A percentile compares a stretch with the other conserved stretches of the same genome.
Conservation (phyloP, 495 filamentous ascomycete species). For the Hyaloscypha finlandica region DNA sequence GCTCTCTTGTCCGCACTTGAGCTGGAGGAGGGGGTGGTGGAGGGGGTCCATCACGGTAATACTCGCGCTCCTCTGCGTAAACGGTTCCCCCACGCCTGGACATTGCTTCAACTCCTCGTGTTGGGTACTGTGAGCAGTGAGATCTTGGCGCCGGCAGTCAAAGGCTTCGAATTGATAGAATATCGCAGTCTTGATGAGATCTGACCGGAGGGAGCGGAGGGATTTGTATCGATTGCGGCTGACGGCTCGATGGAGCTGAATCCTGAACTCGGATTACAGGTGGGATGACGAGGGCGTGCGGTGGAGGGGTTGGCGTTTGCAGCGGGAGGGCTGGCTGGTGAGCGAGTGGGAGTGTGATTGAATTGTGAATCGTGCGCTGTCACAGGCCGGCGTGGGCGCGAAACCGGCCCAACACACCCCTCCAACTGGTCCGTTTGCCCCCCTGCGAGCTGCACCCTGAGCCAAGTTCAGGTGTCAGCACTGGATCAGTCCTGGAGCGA, state of each 20-base stretch:
- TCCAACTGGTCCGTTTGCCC: conserved; percentile 11
- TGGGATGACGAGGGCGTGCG: conserved; percentile 19
- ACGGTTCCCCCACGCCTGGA: conserved; percentile 24
- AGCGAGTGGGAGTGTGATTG: not conserved
- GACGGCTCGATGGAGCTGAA: conserved; percentile 3
- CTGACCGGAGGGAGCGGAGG: not conserved
- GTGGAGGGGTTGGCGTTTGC: conserved; percentile 24
- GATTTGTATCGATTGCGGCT: conserved; percentile 10
- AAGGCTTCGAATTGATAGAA: conserved; percentile 7
- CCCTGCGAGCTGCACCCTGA: not conserved
- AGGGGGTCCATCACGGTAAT: conserved; percentile 19
- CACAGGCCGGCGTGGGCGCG: conserved; percentile 23
- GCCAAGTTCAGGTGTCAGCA: conserved; percentile 11
- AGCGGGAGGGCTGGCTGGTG: conserved; percentile 4
- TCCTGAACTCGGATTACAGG: conserved; percentile 10
- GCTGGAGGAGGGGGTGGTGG: conserved; percentile 12
- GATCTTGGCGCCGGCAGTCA: not conserved
- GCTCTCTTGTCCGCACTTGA: conserved; percentile 14
- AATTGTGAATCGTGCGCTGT: conserved; percentile 25
- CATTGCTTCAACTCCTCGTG: conserved; percentile 19
- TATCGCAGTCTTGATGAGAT: not conserved
- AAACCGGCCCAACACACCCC: conserved; percentile 8
- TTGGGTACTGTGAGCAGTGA: not conserved
- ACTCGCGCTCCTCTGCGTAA: conserved; percentile 28
- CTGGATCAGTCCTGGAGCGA: conserved; percentile 7